A percentile compares a stretch with the other conserved stretches of the same genome.
Conservation (phyloP, 2,329 filamentous ascomycete genomes). For the Phaeomoniella chlamydospora region DNA sequence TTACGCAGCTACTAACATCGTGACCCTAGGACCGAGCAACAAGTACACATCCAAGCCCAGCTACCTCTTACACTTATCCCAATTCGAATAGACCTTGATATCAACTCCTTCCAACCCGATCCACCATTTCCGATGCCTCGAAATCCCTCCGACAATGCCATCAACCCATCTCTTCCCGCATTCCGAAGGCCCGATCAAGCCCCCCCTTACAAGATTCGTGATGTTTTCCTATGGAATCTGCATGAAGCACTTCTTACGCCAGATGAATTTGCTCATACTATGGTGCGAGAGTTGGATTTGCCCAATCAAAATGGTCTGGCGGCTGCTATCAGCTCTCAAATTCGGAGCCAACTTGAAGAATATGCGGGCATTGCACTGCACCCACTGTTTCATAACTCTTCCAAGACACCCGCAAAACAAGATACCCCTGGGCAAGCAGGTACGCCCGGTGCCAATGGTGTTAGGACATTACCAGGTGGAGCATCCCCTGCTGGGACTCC, state of each 20-base stretch:
- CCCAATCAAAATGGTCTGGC: conserved; percentile 58
- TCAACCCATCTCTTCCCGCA: conserved; percentile 56
- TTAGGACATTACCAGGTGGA: conserved; percentile 19
- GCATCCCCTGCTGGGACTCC: conserved; percentile 36
- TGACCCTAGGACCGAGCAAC: conserved; percentile 37
- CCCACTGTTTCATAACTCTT: conserved; percentile 61
- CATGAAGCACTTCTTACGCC: conserved; percentile 90
- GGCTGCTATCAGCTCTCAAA: conserved; percentile 78
- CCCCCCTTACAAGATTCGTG: conserved; percentile 75
- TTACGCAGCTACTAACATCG: conserved; percentile 3
- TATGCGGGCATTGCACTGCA: conserved; percentile 90
- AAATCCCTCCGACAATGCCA: conserved; percentile 21
- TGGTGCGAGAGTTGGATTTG: conserved; percentile 87
- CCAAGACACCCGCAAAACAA: conserved; percentile 22
- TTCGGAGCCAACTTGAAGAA: conserved; percentile 87
- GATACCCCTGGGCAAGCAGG: conserved; percentile 16
- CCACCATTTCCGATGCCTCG: conserved; percentile 31
- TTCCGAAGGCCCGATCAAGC: conserved; percentile 70
- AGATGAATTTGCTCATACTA: conserved; percentile 80
- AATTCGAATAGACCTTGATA: conserved; percentile 89
- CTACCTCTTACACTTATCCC: conserved; percentile 85
- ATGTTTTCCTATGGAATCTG: conserved; percentile 95
- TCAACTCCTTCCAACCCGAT: conserved; percentile 50
- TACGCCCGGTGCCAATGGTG: conserved; percentile 12
- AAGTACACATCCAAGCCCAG: conserved; percentile 51